phyloP scores from a whole-genome alignment of 148 eudicot genomes.

The Limonium bicolor region DNA sequence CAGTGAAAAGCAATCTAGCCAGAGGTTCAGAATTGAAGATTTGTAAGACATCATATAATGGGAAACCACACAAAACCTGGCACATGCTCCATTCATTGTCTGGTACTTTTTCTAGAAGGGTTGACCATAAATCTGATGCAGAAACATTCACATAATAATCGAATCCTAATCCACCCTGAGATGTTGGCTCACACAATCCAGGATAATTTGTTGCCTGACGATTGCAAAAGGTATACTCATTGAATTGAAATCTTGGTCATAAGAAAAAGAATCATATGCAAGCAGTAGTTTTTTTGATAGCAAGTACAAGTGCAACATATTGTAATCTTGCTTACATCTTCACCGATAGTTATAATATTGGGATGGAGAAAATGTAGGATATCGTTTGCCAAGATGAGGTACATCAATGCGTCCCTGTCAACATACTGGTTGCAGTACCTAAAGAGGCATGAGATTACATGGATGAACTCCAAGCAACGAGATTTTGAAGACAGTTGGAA shows the following conservation, averaged over 20 bases:
- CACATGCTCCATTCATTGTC: slow-evolving; percentile 89
- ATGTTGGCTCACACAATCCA: slow-evolving; percentile 80
- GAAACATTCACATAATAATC: slow-evolving; percentile 86
- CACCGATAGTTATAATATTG: slow-evolving; percentile 78
- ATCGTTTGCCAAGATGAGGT: slow-evolving; percentile 87
- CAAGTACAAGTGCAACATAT: background rate
- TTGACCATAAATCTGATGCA: slow-evolving; percentile 82
- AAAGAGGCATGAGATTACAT: slow-evolving; percentile 11
- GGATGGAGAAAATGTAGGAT: slow-evolving; percentile 85
- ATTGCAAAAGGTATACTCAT: no score
- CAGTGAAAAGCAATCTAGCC: background rate
- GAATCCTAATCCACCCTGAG: slow-evolving; percentile 96
- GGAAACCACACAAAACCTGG: slow-evolving; percentile 34
- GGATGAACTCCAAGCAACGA: slow-evolving; percentile 1
- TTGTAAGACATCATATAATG: background rate
- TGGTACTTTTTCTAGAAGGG: slow-evolving; percentile 60
- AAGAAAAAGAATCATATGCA: no score
- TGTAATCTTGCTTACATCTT: slow-evolving; percentile 54
- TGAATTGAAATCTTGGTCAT: no score
- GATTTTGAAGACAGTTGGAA: no score
- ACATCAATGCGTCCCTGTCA: slow-evolving; percentile 72
- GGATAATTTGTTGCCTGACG: slow-evolving; percentile 76
- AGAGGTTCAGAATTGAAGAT: background rate
- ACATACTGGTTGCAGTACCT: slow-evolving; percentile 97
- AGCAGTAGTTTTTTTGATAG: no score